These are phyloP conservation scores for Talaromyces sp. DNA, from an alignment of 2,329 filamentous ascomycete genomes.

Conservation along the genomic window DNA sequence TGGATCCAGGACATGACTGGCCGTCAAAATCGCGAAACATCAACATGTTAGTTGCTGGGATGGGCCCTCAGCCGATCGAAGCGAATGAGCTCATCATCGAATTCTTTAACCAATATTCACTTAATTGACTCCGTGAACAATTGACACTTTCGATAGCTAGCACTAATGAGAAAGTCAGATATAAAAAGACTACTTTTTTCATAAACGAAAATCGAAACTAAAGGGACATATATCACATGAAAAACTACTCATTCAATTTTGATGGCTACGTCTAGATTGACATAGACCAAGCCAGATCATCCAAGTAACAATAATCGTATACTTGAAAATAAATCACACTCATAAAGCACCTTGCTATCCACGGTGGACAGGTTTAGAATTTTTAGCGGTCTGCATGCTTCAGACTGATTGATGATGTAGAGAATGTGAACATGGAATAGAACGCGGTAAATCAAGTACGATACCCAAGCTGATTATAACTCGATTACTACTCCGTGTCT, in stretches of 20 bases:
- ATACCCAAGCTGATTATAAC: not conserved
- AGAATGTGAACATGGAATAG: not conserved
- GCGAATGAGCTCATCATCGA: slow-evolving; percentile 46
- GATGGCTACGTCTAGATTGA: not conserved
- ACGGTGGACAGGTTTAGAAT: not conserved
- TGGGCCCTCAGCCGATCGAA: slow-evolving; percentile 43
- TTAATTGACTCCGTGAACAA: not conserved
- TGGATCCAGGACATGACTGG: slow-evolving; percentile 42
- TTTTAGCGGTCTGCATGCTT: not conserved
- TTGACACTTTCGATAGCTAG: not conserved
- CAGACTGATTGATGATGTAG: not conserved
- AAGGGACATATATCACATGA: too few species aligned
- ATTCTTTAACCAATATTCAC: slow-evolving; percentile 42
- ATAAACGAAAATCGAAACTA: too few species aligned
- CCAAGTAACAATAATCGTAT: not conserved
- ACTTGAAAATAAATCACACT: not conserved
- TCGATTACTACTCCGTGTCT: not conserved
- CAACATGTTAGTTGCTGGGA: slow-evolving; percentile 41
- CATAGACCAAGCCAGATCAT: not conserved
- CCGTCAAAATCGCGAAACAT: slow-evolving; percentile 47
- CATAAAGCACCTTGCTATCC: not conserved
- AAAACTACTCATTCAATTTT: not conserved
- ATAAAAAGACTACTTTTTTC: too few species aligned
- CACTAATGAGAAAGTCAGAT: not conserved
- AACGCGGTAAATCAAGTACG: not conserved